Evolutionary conservation across 1,284 basidiomycete genomes (phyloP).

Genomic region (Phylloporus sp.): DNA sequence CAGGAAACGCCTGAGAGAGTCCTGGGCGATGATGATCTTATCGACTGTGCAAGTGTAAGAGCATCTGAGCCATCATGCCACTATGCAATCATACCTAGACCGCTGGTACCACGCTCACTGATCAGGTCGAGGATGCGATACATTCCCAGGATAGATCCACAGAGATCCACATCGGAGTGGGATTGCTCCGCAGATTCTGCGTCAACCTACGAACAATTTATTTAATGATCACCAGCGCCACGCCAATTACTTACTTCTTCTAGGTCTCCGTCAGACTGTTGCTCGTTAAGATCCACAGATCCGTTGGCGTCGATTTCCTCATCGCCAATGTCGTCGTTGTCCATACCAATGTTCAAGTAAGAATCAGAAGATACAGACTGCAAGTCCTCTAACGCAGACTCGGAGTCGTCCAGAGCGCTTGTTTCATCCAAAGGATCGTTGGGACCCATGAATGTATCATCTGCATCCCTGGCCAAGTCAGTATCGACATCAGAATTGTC

Average conservation of each 20-base stretch:
- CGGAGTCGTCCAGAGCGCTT: constrained; percentile 3
- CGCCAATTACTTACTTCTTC: constrained; percentile 25
- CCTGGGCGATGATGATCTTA: constrained; percentile 64
- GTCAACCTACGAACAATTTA: constrained; percentile 23
- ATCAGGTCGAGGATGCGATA: constrained; percentile 62
- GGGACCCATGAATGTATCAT: constrained; percentile 23
- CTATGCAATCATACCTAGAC: constrained; percentile 50
- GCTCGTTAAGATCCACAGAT: constrained; percentile 25
- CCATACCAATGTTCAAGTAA: constrained; percentile 27
- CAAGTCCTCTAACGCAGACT: constrained; percentile 17
- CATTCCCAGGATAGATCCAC: constrained; percentile 47
- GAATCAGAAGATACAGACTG: constrained; percentile 29
- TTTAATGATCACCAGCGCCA: background rate
- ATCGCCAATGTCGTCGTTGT: constrained; percentile 20
- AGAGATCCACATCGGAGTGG: constrained; percentile 35
- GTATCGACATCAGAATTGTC: constrained; percentile 18
- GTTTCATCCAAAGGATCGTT: constrained; percentile 11
- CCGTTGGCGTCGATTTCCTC: constrained; percentile 24
- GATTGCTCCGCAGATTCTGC: constrained; percentile 15
- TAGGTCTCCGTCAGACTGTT: constrained; percentile 15
- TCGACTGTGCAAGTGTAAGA: constrained; percentile 48
- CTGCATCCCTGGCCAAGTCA: constrained; percentile 15
- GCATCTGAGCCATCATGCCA: background rate
- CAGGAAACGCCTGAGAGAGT: constrained; percentile 52
- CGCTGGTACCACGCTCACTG: constrained; percentile 55